Evolutionary conservation across 345 rosid genomes (phyloP), one percentile per base, ranked within the genome.

Genomic region (Crucihimalaya himalaica): DNA sequence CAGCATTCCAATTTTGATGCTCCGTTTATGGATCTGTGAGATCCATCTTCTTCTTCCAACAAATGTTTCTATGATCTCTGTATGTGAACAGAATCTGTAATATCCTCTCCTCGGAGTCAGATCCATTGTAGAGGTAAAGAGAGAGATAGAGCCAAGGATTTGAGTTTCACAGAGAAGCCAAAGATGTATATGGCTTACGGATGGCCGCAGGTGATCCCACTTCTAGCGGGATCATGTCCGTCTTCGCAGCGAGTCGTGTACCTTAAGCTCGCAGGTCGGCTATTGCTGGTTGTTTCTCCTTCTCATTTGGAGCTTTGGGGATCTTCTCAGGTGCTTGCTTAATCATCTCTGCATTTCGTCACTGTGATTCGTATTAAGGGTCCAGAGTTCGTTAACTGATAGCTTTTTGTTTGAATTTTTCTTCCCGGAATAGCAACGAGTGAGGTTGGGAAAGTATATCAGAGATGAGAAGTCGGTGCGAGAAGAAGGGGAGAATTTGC

Each of bases 161-260:
- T 3, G 27, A 43, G 56, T 29, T 43, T 64, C 39, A 39, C 10
- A 19, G 74, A 71, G 47, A 40, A 67, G 61, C 45, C n/a, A 63
- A 54, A 86, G 78, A 95, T 95, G 99, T 95, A 92, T 76, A 90
- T 90, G 97, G 90, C 96, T 31, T 95, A 92, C 46, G 99, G 99
- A 73, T 95, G 93, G 95, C 99, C 98, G 55, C 99, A 95, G 85
- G 97, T 95, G 82, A 90, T 95, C 61, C 94, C 94, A 16, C 77
- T 95, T 32, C 88, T 87, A 37, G 79, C 81, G 45, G 94, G 89
- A 32, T 67, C 63, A 1, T 87, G 87, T 73, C 88, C 91, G 6
- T 83, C 96, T 55, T 90, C 97, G 43, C 96, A 90, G 69, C 82
- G 78, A 56, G 77, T 88, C 78, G 80, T 95, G 35, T 95, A 81